Conservation (phyloP, 495 filamentous ascomycete species). For the Chaetomium cochliodes region DNA sequence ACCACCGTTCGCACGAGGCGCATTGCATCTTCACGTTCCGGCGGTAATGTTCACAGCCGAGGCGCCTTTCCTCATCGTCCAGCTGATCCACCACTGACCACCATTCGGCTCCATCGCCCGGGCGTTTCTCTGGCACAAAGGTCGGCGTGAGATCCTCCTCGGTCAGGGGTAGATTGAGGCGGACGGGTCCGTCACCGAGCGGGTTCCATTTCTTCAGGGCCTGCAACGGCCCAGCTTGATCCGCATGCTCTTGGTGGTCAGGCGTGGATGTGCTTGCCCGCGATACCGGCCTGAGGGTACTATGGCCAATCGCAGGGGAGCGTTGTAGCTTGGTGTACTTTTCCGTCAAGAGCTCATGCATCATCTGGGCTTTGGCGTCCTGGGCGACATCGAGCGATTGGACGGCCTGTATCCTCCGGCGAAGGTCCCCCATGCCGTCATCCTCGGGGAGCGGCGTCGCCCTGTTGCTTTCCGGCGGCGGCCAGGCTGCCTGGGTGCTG, state of each 20-base stretch:
- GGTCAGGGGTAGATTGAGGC: constrained; percentile 64
- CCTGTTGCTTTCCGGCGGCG: constrained; percentile 5
- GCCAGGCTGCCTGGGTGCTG: constrained; percentile 11
- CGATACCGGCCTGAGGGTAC: constrained; percentile 26
- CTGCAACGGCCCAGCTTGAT: constrained; percentile 28
- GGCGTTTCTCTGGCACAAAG: constrained; percentile 49
- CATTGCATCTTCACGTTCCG: constrained; percentile 96
- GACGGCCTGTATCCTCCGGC: constrained; percentile 75
- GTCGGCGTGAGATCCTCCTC: constrained; percentile 70
- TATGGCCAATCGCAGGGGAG: constrained; percentile 31
- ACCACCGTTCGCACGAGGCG: constrained; percentile 83
- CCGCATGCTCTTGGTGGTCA: constrained; percentile 27
- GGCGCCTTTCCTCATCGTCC: constrained; percentile 50
- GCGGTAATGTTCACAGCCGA: constrained; percentile 91
- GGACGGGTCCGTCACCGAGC: constrained; percentile 31
- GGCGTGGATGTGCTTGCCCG: constrained; percentile 32
- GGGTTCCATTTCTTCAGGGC: constrained; percentile 45
- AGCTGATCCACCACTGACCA: constrained; percentile 32
- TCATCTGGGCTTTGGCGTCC: constrained; percentile 73
- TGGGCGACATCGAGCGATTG: constrained; percentile 62
- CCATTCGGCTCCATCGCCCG: constrained; percentile 20
- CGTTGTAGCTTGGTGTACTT: constrained; percentile 58
- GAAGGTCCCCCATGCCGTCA: constrained; percentile 80
- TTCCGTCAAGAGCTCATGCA: constrained; percentile 82
- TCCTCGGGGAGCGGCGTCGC: constrained; percentile 68